Evolutionary conservation across 1,284 basidiomycete genomes (phyloP), one percentile per base, ranked within the genome.

Genomic region (Tremellales sp.): DNA sequence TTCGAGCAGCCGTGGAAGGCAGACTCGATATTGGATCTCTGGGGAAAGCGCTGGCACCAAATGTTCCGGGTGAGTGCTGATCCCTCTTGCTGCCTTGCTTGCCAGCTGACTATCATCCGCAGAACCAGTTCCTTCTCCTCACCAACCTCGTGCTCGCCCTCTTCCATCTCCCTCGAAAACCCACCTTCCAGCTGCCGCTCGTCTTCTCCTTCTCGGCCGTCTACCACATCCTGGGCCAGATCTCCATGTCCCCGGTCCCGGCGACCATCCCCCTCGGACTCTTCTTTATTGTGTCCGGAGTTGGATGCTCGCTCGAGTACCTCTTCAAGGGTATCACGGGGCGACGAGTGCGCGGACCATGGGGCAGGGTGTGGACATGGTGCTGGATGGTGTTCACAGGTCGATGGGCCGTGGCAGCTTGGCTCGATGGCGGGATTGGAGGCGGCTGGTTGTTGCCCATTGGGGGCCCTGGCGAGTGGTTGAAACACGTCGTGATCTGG

Each of bases 31-130:
- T 48, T 71, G 34, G 66, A 71, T 25, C 58, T 73, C 22, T 73
- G 72, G 72, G 70, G 71, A 4, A 58, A 55, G 39, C 41, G 72
- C 28, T 73, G 72, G 72, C 72, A 73, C 55, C 67, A 70, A 60
- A 47, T 40, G 41, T 70, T 70, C 48, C 57, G 66, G 22, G 66
- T 70, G 42, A 52, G 65, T 64, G 13, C 1, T n/a, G 5, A 3
- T 18, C n/a, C 28, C 24, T 13, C 35, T 29, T 13, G 29, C 29
- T 2, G 22, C 22, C 31, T 33, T n/a, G 21, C 40, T 36, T 16
- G 34, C 29, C 32, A 25, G 9, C 5, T 19, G 19, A 22, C 49
- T 43, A 21, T 37, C 37, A 48, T 40, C 26, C 43, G 41, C 42
- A 65, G 59, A 67, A 70, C 48, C 65, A 67, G 32, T 68, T 71